A percentile compares a stretch with the other conserved stretches of the same genome.
These are phyloP conservation scores for Monoraphidium neglectum DNA, from an alignment of 139 green algal species.

Conservation along the genomic window DNA sequence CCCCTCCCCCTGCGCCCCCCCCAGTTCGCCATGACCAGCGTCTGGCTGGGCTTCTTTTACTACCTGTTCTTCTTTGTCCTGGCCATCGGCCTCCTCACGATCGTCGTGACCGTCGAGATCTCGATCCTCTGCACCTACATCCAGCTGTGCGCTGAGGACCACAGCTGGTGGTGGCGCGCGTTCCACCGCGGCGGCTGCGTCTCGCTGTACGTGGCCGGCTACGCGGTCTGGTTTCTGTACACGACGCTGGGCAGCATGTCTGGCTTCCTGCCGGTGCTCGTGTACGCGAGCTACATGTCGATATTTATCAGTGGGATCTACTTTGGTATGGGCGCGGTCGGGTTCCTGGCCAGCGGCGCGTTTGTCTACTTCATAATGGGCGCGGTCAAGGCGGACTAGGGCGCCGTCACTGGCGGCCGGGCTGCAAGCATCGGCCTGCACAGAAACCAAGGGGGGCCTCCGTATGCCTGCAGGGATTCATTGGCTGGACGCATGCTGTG, in stretches of 20 bases:
- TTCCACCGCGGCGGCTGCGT: constrained; percentile 84
- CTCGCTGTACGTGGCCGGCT: constrained; percentile 67
- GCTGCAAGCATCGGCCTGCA: too few relatives aligned
- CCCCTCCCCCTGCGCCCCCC: too few relatives aligned
- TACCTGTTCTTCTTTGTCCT: constrained; percentile 94
- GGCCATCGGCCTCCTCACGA: constrained; percentile 81
- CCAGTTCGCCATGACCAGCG: constrained; percentile 94
- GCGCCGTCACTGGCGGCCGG: too few relatives aligned
- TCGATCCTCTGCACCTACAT: constrained; percentile 86
- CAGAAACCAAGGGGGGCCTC: too few relatives aligned
- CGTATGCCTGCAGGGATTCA: too few relatives aligned
- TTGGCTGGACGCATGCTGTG: too few relatives aligned
- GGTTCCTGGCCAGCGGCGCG: constrained; percentile 65
- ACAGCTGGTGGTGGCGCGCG: constrained; percentile 92
- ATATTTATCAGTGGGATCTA: constrained; percentile 81
- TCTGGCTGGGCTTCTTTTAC: constrained; percentile 97
- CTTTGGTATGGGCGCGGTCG: constrained; percentile 81
- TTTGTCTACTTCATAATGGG: constrained; percentile 65
- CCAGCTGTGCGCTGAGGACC: constrained; percentile 93
- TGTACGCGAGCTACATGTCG: constrained; percentile 89
- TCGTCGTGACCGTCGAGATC: constrained; percentile 88
- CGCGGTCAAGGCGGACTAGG: constrained; percentile 62
- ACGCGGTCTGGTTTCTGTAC: constrained; percentile 75
- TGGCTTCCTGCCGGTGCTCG: constrained; percentile 76
- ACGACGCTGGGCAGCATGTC: constrained; percentile 66